Conservation (phyloP, 768 basidiomycete genomes). For the Phanerochaete sordida region DNA sequence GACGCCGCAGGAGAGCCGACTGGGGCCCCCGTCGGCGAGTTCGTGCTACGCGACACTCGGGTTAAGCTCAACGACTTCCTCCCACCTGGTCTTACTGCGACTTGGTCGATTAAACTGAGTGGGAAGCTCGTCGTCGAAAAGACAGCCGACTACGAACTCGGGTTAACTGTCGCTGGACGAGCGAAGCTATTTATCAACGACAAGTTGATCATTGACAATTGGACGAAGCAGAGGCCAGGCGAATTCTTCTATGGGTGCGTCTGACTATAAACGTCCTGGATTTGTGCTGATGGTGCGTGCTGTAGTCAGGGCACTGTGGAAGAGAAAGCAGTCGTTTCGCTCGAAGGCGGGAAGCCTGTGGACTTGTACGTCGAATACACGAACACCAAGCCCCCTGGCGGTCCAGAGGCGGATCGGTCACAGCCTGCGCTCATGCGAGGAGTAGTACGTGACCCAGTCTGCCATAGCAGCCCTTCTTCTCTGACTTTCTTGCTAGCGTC, state of each 20-base stretch:
- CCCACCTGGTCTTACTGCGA: constrained; percentile 47
- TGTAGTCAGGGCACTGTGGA: constrained; percentile 60
- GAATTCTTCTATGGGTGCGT: constrained; percentile 69
- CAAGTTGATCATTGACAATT: constrained; percentile 62
- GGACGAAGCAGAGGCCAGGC: constrained; percentile 63
- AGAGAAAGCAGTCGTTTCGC: constrained; percentile 48
- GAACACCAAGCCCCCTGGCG: constrained; percentile 50
- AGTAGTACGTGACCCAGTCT: constrained; percentile 41
- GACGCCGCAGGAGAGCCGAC: constrained; percentile 43
- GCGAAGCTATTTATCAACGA: constrained; percentile 64
- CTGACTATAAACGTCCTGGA: not conserved
- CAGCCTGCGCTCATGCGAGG: constrained; percentile 71
- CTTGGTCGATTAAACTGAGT: constrained; percentile 55
- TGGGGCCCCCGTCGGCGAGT: constrained; percentile 40
- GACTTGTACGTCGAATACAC: constrained; percentile 61
- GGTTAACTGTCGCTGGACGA: constrained; percentile 59
- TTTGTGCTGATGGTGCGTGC: not conserved
- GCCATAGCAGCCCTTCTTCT: not conserved
- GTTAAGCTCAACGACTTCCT: constrained; percentile 67
- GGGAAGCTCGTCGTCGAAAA: constrained; percentile 49
- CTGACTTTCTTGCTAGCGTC: constrained; percentile 38
- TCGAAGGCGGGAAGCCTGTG: constrained; percentile 43
- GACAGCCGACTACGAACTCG: constrained; percentile 52
- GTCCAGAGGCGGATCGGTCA: constrained; percentile 42
- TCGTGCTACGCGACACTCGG: constrained; percentile 54